A percentile compares a stretch with the other conserved stretches of the same genome.
phyloP scores from a whole-genome alignment of 2,329 filamentous ascomycete genomes.

The Trichoderma afroharzianum region DNA sequence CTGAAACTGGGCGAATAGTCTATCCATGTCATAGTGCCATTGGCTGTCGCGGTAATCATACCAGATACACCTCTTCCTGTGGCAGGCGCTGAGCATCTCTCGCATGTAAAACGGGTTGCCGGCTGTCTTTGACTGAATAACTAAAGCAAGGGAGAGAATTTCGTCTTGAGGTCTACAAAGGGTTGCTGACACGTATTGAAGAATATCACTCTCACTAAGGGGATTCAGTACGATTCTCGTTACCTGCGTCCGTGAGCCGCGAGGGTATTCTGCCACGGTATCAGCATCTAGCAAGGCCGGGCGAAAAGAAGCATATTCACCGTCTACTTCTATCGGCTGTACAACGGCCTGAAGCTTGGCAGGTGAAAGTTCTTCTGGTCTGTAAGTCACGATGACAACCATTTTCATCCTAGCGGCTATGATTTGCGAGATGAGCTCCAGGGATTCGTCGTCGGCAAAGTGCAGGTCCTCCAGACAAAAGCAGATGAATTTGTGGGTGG shows the following conservation, averaged over 20 bases:
- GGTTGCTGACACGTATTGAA: constrained; percentile 77
- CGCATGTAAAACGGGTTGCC: constrained; percentile 90
- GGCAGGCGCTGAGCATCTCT: constrained; percentile 84
- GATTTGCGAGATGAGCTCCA: constrained; percentile 79
- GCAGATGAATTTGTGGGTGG: constrained; percentile 80
- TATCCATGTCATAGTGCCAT: constrained; percentile 84
- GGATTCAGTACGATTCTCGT: constrained; percentile 71
- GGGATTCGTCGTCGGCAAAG: constrained; percentile 82
- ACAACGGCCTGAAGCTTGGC: constrained; percentile 54
- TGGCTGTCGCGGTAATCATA: constrained; percentile 80
- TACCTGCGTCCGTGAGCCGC: constrained; percentile 50
- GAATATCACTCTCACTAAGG: constrained; percentile 73
- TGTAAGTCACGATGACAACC: constrained; percentile 74
- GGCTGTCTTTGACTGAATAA: constrained; percentile 82
- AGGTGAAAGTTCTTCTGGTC: constrained; percentile 60
- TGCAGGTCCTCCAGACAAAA: constrained; percentile 87
- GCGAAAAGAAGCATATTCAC: constrained; percentile 28
- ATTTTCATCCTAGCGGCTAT: constrained; percentile 75
- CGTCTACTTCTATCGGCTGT: constrained; percentile 52
- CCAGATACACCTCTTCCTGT: constrained; percentile 83
- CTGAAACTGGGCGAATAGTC: constrained; percentile 80
- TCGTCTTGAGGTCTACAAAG: constrained; percentile 71
- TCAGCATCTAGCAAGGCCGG: constrained; percentile 23
- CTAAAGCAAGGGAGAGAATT: constrained; percentile 71
- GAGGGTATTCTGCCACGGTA: constrained; percentile 37